phyloP scores from a whole-genome alignment of 768 basidiomycete species.

The Rhizopogon vulgaris region DNA sequence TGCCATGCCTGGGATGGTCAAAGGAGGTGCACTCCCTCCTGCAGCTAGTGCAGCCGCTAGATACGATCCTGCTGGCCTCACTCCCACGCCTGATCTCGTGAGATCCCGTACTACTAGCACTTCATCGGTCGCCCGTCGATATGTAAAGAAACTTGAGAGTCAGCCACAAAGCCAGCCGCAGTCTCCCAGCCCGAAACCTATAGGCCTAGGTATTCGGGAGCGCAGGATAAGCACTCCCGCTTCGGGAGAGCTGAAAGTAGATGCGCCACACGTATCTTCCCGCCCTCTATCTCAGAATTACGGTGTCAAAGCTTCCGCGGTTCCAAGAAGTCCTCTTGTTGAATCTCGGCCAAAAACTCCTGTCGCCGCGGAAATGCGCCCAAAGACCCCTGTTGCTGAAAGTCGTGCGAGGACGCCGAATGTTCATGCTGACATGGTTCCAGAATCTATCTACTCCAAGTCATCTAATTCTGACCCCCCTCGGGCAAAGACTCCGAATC shows the following conservation, averaged over 20 bases:
- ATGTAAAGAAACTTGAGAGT: slow-evolving; percentile 34
- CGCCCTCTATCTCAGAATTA: slow-evolving; percentile 17
- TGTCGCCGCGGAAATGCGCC: slow-evolving; percentile 9
- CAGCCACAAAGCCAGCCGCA: slow-evolving; percentile 25
- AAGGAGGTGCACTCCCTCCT: slow-evolving; percentile 3
- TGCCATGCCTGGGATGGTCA: slow-evolving; percentile 69
- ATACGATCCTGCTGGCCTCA: slow-evolving; percentile 2
- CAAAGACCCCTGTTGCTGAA: slow-evolving; percentile 12
- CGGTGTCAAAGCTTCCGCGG: slow-evolving; percentile 2
- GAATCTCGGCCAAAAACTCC: slow-evolving; percentile 12
- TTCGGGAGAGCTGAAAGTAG: slow-evolving; percentile 13
- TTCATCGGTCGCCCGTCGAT: slow-evolving; percentile 27
- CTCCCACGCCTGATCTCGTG: slow-evolving; percentile 8
- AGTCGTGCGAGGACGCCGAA: slow-evolving; percentile 16
- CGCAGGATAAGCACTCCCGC: slow-evolving; percentile 46
- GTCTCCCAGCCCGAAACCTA: slow-evolving; percentile 26
- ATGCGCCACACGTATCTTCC: slow-evolving; percentile 10
- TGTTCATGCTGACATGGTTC: slow-evolving; percentile 11
- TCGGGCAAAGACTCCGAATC: not conserved
- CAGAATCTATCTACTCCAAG: slow-evolving; percentile 8
- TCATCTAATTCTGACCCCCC: not conserved
- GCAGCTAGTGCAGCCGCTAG: slow-evolving; percentile 2
- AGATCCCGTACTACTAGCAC: slow-evolving; percentile 30
- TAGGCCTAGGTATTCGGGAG: slow-evolving; percentile 31
- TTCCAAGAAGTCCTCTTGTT: slow-evolving; percentile 1